Evolutionary conservation across 2,329 filamentous ascomycete genomes (phyloP).

Genomic region (Dactylellina parvicollis): DNA sequence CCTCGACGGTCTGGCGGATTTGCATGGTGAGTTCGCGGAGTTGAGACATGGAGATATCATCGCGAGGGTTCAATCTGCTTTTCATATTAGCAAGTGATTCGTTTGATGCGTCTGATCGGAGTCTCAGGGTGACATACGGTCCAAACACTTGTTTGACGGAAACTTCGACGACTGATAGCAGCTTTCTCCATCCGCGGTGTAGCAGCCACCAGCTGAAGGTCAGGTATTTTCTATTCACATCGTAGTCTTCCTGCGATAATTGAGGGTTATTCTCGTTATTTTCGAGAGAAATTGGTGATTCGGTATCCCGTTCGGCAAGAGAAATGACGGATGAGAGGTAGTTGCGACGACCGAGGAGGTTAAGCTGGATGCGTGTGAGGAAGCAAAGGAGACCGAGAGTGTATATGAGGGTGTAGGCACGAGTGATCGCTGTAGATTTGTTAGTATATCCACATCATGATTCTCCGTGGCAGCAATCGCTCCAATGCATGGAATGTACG

Average conservation of each 20-base stretch:
- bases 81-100: constrained; percentile 7
- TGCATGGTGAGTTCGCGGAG: constrained; percentile 83
- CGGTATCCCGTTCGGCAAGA: constrained; percentile 71
- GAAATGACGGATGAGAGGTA: constrained; percentile 96
- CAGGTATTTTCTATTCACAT: constrained; percentile 92
- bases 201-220: constrained; percentile 99
- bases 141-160: constrained; percentile 91
- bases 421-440: constrained; percentile 76
- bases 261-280: constrained; percentile 87
- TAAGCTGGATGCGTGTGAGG: constrained; percentile 93
- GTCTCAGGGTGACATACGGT: constrained; percentile 60
- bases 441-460: no score
- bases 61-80: constrained; percentile 76
- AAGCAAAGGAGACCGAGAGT: constrained; percentile 88
- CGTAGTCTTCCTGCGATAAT: constrained; percentile 80
- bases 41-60: constrained; percentile 82
- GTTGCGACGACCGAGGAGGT: constrained; percentile 91
- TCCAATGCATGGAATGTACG: constrained; percentile 16
- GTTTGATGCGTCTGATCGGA: background rate
- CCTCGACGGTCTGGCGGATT: constrained; percentile 86
- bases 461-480: no score
- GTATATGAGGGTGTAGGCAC: constrained; percentile 91
- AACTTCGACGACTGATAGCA: constrained; percentile 82
- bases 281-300: constrained; percentile 81
- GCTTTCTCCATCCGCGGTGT: constrained; percentile 84